These are phyloP conservation scores for Mucor piriformis DNA, from an alignment of 371 early-diverging fungal species.

Conservation along the genomic window DNA sequence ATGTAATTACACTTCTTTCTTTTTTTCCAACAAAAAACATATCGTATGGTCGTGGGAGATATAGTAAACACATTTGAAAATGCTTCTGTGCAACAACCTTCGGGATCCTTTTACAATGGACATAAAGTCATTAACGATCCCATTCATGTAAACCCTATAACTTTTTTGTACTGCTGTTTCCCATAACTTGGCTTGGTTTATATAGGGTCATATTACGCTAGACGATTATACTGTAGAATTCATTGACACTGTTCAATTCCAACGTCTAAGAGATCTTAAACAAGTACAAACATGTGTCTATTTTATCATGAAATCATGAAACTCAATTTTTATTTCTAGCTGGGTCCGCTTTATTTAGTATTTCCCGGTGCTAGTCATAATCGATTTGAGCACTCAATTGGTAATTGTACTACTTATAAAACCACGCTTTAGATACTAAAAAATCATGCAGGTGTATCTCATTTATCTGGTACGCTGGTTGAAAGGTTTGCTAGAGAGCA, in stretches of 20 bases:
- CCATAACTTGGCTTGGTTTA: neutral
- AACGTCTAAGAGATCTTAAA: conserved; percentile 86
- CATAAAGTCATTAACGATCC: conserved; percentile 69
- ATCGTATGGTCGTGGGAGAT: conserved; percentile 7
- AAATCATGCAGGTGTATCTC: conserved; percentile 66
- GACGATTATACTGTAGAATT: conserved; percentile 69
- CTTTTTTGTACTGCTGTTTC: neutral
- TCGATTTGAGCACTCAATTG: conserved; percentile 88
- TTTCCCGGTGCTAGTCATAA: conserved; percentile 95
- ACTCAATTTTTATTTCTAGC: conserved; percentile 19
- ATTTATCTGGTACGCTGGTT: conserved; percentile 80
- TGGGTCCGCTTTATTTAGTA: conserved; percentile 78
- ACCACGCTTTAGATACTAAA: neutral
- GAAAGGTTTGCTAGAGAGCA: conserved; percentile 72
- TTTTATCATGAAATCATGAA: neutral
- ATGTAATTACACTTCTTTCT: neutral
- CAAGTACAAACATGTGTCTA: conserved; percentile 78
- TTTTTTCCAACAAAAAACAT: neutral
- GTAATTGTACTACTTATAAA: conserved; percentile 36
- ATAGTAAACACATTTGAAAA: conserved; percentile 22
- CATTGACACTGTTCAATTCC: conserved; percentile 95
- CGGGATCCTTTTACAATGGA: conserved; percentile 27
- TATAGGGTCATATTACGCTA: conserved; percentile 81
- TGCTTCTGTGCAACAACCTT: neutral
- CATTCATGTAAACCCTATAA: conserved; percentile 63